Evolutionary conservation across 176 grass and related monocot species (phyloP), one percentile per base, ranked within the genome.

Genomic region (Rhynchospora pubera): DNA sequence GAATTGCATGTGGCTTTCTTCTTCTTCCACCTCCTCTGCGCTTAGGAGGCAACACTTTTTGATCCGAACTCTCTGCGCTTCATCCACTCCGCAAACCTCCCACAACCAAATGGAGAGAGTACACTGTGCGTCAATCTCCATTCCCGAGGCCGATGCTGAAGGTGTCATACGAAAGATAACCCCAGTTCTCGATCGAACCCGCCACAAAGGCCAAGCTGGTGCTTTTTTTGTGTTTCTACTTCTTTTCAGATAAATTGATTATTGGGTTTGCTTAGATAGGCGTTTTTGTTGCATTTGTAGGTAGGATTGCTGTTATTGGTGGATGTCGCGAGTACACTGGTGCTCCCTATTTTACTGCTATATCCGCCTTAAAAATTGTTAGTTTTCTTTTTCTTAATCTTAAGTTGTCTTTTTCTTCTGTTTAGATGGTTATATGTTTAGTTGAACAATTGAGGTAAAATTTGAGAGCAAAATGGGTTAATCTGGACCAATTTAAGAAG

Each of bases 271-370:
- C n/a, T 56, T 74, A 39, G 34, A 48, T 22, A 57, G 56, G 9
- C 43, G 47, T 4, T 66, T 46, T 68, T 65, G 11, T n/a, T 24
- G 73, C 80, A 28, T 75, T 65, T 79, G 6, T 83, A 94, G 95
- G 95, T 21, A 97, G 91, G 69, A 85, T 97, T 85, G 95, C 95
- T 42, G 87, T 97, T 62, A 91, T 97, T 9, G 92, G 95, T 90
- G 95, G 95, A 81, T 97, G 95, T 50, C 95, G 95, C 62, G 95
- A 97, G 77, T 97, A 97, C 62, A 97, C 95, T 7, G 95, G 95
- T 5, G 95, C 95, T 85, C 95, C 95, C 83, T 97, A 93, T 82
- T 97, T 97, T 84, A 84, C 95, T 4, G 95, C 95, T 59, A 97
- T 97, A 83, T 97, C 95, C 79, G 95, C 92, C 34, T 87, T 97